Evolutionary conservation across 306 rosid species (phyloP).

Genomic region (Parietaria judaica): DNA sequence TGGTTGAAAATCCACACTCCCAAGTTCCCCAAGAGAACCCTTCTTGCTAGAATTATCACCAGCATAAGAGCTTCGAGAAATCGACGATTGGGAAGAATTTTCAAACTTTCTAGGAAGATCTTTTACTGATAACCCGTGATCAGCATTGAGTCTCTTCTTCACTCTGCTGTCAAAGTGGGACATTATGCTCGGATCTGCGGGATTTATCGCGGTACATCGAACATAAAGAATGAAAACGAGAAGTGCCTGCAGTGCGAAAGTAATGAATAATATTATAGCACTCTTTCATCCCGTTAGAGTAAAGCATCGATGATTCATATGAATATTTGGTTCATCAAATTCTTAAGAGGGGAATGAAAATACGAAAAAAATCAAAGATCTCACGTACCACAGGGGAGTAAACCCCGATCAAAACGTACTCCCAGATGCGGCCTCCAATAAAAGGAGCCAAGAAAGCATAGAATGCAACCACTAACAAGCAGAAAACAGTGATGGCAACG

Average conservation of each 20-base stretch:
- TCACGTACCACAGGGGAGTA: constrained; percentile 84
- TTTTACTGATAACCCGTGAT: constrained; percentile 44
- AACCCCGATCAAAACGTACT: constrained; percentile 52
- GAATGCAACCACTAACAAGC: constrained; percentile 81
- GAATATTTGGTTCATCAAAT: not conserved
- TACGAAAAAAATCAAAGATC: not conserved
- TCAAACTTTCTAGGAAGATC: constrained; percentile 50
- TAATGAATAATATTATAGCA: constrained; percentile 22
- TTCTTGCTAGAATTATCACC: constrained; percentile 65
- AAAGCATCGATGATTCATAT: not conserved
- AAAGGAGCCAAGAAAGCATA: constrained; percentile 92
- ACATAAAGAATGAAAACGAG: constrained; percentile 81
- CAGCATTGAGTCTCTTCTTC: constrained; percentile 28
- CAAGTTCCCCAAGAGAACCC: constrained; percentile 68
- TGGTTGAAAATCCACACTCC: constrained; percentile 34
- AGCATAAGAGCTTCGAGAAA: constrained; percentile 65
- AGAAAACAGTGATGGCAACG: constrained; percentile 83
- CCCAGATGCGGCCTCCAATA: constrained; percentile 77
- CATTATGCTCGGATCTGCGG: constrained; percentile 98
- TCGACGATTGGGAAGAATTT: constrained; percentile 58
- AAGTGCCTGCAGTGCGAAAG: constrained; percentile 68
- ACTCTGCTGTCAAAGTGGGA: constrained; percentile 51
- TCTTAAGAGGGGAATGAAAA: not conserved
- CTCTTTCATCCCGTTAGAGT: not conserved
- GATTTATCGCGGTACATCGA: constrained; percentile 95